phyloP scores from a whole-genome alignment of 345 rosid species.

The Aquilaria sinensis region DNA sequence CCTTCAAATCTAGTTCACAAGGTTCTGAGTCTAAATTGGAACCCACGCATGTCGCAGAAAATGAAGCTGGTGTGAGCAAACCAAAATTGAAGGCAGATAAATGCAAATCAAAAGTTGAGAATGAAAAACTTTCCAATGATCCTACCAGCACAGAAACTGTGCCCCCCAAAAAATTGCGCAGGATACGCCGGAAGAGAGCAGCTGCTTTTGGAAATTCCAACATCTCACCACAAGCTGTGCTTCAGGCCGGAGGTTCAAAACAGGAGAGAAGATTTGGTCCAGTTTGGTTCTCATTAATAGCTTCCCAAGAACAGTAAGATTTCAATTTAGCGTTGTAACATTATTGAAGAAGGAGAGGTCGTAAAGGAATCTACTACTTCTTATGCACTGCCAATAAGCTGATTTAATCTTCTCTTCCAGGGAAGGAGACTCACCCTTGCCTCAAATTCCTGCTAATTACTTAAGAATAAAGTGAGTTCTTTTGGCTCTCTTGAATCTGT shows the following conservation, averaged over 20 bases:
- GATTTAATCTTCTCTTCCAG: constrained; percentile 41
- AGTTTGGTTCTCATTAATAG: constrained; percentile 93
- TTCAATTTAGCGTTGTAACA: constrained; percentile 18
- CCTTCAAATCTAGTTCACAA: constrained; percentile 54
- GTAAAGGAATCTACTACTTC: constrained; percentile 1
- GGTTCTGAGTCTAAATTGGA: constrained; percentile 41
- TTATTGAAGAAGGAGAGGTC: constrained; percentile 5
- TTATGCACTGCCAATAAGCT: constrained; percentile 17
- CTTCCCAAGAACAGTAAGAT: constrained; percentile 83
- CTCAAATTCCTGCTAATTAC: constrained; percentile 76
- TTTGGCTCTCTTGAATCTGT: not conserved
- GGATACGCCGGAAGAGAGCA: constrained; percentile 49
- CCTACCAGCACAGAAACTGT: constrained; percentile 46
- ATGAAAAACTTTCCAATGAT: constrained; percentile 39
- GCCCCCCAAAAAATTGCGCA: constrained; percentile 51
- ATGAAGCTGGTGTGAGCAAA: constrained; percentile 34
- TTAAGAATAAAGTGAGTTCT: constrained; percentile 71
- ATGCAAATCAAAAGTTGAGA: constrained; percentile 37
- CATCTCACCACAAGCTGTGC: constrained; percentile 46
- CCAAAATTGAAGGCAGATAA: constrained; percentile 50
- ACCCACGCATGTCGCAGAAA: constrained; percentile 25
- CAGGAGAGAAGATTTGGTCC: constrained; percentile 58
- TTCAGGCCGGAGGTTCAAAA: constrained; percentile 43
- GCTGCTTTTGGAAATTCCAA: constrained; percentile 40
- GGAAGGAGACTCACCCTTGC: constrained; percentile 70